Conservation (phyloP, 1,139 yeast genomes). For the Kurtzmaniella quercitrusa region DNA sequence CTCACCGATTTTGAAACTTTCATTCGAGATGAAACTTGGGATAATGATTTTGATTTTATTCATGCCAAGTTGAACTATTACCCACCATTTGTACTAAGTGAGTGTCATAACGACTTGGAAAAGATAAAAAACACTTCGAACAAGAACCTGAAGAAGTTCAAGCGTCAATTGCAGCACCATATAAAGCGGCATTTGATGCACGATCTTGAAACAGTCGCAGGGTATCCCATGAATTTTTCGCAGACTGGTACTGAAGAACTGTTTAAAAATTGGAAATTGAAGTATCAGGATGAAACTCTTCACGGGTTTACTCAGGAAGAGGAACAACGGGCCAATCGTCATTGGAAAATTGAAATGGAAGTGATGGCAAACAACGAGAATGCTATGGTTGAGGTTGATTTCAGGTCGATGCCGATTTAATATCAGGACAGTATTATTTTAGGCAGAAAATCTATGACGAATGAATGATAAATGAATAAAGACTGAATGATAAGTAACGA, state of each 20-base stretch:
- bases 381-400: constrained; percentile 59
- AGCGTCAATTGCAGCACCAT: constrained; percentile 72
- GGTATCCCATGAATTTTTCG: constrained; percentile 50
- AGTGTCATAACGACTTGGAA: constrained; percentile 65
- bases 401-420: constrained; percentile 18
- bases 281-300: constrained; percentile 46
- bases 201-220: constrained; percentile 61
- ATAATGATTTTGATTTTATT: constrained; percentile 64
- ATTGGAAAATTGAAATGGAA: constrained; percentile 55
- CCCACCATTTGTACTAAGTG: constrained; percentile 70
- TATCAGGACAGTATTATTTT: too few relatives aligned
- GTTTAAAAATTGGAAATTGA: constrained; percentile 45
- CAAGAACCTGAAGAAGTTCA: constrained; percentile 66
- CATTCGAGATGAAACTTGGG: constrained; percentile 71
- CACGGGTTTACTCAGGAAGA: constrained; percentile 52
- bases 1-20: constrained; percentile 59
- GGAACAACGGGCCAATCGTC: constrained; percentile 41
- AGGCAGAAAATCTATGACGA: too few relatives aligned
- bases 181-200: constrained; percentile 64
- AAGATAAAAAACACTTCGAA: constrained; percentile 71
- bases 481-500: not conserved
- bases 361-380: constrained; percentile 57
- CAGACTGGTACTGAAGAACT: constrained; percentile 49
- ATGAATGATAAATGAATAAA: not conserved
- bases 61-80: constrained; percentile 64